phyloP scores from a whole-genome alignment of 2,329 filamentous ascomycete species.

The Pleomassaria siparia region DNA sequence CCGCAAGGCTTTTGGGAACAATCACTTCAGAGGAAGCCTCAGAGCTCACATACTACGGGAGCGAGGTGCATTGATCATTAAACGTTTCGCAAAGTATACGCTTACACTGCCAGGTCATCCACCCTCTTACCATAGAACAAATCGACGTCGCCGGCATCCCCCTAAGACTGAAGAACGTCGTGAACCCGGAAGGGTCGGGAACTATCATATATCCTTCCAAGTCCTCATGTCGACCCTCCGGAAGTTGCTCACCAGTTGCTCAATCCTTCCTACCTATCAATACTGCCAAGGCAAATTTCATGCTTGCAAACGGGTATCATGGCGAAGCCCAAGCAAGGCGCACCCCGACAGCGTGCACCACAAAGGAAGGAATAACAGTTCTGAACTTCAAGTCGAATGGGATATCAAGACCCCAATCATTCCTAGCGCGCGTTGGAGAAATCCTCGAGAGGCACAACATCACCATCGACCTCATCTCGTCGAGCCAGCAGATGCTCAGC shows the following conservation, averaged over 20 bases:
- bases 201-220: slow-evolving; percentile 46
- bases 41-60: slow-evolving; percentile 70
- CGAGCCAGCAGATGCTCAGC: slow-evolving; percentile 84
- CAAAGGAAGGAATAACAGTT: slow-evolving; percentile 90
- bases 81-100: background rate
- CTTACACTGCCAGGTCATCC: slow-evolving; percentile 74
- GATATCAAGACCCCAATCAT: slow-evolving; percentile 86
- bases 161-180: slow-evolving; percentile 84
- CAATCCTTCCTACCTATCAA: slow-evolving; percentile 31
- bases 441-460: slow-evolving; percentile 80
- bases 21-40: slow-evolving; percentile 92
- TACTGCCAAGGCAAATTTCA: slow-evolving; percentile 6
- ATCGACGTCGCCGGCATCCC: slow-evolving; percentile 70
- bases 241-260: slow-evolving; percentile 42
- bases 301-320: slow-evolving; percentile 12
- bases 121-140: slow-evolving; percentile 96
- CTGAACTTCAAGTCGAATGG: slow-evolving; percentile 97
- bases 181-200: slow-evolving; percentile 60
- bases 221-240: slow-evolving; percentile 39
- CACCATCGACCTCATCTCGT: slow-evolving; percentile 90
- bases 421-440: slow-evolving; percentile 85
- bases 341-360: slow-evolving; percentile 68
- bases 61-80: slow-evolving; percentile 3
- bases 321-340: slow-evolving; percentile 8
- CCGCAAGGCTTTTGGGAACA: slow-evolving; percentile 74